phyloP scores from a whole-genome alignment of 495 filamentous ascomycete genomes.

The Lepraria neglecta region DNA sequence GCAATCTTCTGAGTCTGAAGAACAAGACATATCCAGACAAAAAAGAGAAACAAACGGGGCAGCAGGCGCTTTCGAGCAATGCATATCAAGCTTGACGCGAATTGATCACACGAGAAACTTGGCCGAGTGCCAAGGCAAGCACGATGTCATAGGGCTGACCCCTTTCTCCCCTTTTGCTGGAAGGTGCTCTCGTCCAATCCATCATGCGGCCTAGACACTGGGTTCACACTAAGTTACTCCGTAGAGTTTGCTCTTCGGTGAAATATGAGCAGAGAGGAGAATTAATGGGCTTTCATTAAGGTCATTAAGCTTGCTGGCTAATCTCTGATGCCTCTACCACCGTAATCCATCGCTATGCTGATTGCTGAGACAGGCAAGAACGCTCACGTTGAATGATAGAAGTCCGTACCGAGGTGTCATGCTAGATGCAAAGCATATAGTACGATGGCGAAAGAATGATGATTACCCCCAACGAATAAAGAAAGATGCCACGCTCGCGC shows the following conservation, averaged over 20 bases:
- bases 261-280: not conserved
- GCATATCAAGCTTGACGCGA: conserved; percentile 4
- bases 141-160: conserved; percentile 16
- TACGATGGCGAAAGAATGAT: conserved; percentile 14
- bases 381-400: conserved; percentile 6
- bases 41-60: not conserved
- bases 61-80: not conserved
- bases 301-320: conserved; percentile 9
- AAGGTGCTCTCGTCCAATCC: too few relatives aligned
- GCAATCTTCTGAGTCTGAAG: not conserved
- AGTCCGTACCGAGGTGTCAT: conserved; percentile 5
- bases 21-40: conserved; percentile 16
- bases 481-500: conserved; percentile 20
- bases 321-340: conserved; percentile 2
- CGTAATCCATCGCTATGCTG: conserved; percentile 16
- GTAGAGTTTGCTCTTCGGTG: not conserved
- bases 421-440: conserved; percentile 13
- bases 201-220: too few relatives aligned
- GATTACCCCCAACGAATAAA: conserved; percentile 1
- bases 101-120: conserved; percentile 3
- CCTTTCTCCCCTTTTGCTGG: not conserved
- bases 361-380: conserved; percentile 16
- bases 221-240: too few relatives aligned
- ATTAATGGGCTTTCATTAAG: conserved; percentile 10
- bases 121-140: conserved; percentile 6